Evolutionary conservation across 1,284 basidiomycete species (phyloP).

Genomic region (Cryptococcus deneoformans): DNA sequence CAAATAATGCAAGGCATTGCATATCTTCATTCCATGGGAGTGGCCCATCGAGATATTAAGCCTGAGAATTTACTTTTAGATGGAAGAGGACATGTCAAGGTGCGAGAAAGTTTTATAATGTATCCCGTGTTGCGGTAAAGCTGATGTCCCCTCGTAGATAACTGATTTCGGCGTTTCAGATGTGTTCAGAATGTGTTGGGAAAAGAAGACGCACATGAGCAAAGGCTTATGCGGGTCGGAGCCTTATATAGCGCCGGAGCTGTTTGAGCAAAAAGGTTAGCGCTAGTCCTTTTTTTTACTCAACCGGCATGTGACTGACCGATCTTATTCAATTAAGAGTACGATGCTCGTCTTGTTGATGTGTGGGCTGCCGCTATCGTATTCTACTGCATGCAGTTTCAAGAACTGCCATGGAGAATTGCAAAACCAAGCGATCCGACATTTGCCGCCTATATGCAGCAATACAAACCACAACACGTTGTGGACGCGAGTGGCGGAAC

Average conservation of each 20-base stretch:
- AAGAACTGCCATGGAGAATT: slow-evolving; percentile 94
- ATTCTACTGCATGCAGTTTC: slow-evolving; percentile 97
- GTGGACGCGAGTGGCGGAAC: slow-evolving; percentile 7
- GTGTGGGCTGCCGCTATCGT: slow-evolving; percentile 97
- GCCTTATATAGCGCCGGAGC: slow-evolving; percentile 97
- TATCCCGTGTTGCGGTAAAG: neutral
- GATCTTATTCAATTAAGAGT: slow-evolving; percentile 60
- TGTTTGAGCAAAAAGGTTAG: slow-evolving; percentile 94
- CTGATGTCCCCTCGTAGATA: neutral
- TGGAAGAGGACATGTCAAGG: slow-evolving; percentile 87
- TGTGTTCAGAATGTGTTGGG: slow-evolving; percentile 98
- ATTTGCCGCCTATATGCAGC: slow-evolving; percentile 76
- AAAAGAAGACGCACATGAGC: slow-evolving; percentile 92
- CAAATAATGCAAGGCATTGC: slow-evolving; percentile 67
- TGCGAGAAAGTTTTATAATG: slow-evolving; percentile 11
- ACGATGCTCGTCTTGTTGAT: slow-evolving; percentile 95
- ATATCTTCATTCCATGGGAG: slow-evolving; percentile 31
- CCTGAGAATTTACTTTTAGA: slow-evolving; percentile 97
- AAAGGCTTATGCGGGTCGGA: slow-evolving; percentile 97
- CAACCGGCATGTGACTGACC: neutral
- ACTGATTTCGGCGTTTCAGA: slow-evolving; percentile 99
- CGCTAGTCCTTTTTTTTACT: slow-evolving; percentile 13
- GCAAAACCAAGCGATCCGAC: slow-evolving; percentile 81
- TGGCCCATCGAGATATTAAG: slow-evolving; percentile 91
- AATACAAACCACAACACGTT: slow-evolving; percentile 49